These are phyloP conservation scores for Setaria viridis DNA, from an alignment of 202 grass and related monocot genomes.

Conservation along the genomic window DNA sequence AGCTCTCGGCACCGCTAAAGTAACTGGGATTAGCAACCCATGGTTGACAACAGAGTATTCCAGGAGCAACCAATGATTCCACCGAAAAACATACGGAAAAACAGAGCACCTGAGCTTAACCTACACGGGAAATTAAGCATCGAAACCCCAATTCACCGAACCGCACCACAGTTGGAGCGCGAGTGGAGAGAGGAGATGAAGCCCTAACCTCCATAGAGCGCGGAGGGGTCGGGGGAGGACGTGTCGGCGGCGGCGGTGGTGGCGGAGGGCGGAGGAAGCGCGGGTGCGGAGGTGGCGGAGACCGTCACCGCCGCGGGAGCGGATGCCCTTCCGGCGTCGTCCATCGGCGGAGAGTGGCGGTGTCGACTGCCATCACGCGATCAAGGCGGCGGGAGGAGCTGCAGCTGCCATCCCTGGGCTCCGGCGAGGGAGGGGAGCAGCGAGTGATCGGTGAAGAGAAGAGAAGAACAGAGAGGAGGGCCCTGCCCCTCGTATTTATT, in stretches of 20 bases:
- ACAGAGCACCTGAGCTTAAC: conserved; percentile 31
- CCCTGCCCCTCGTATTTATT: conserved; percentile 57
- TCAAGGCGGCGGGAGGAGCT: conserved; percentile 46
- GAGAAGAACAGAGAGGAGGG: conserved; percentile 19
- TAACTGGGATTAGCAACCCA: not conserved
- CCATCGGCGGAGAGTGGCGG: conserved; percentile 45
- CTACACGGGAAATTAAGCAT: conserved; percentile 39
- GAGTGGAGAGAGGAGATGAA: not conserved
- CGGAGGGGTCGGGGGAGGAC: conserved; percentile 35
- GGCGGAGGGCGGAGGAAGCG: conserved; percentile 34
- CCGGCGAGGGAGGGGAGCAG: conserved; percentile 47
- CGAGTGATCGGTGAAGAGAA: conserved; percentile 38
- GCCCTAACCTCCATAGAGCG: conserved; percentile 62
- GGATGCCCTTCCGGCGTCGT: conserved; percentile 55
- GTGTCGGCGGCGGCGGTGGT: conserved; percentile 29
- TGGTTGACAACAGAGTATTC: not conserved
- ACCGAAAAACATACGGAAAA: conserved; percentile 8
- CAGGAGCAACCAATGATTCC: not conserved
- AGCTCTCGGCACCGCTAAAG: not conserved
- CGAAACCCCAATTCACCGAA: conserved; percentile 41
- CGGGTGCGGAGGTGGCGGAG: conserved; percentile 51
- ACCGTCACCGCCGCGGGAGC: conserved; percentile 56
- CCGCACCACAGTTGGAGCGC: not conserved
- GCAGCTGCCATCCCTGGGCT: conserved; percentile 60
- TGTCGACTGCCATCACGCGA: conserved; percentile 64